Evolutionary conservation across 1,139 yeast genomes (phyloP).

Genomic region (Eremothecium gossypii): DNA sequence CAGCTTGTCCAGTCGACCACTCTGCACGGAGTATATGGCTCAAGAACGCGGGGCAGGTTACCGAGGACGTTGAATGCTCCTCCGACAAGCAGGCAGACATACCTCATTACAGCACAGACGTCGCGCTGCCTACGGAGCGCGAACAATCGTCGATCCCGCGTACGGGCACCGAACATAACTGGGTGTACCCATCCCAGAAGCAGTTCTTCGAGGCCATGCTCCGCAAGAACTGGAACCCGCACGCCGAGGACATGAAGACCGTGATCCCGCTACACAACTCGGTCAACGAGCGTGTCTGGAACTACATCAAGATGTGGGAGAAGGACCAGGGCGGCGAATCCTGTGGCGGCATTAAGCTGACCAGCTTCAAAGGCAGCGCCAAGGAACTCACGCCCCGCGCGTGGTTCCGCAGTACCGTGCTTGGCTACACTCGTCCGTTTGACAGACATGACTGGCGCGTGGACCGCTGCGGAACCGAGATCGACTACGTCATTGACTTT

Average conservation of each 20-base stretch:
- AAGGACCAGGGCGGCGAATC: slow-evolving; percentile 45
- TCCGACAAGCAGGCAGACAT: slow-evolving; percentile 33
- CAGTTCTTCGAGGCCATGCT: slow-evolving; percentile 93
- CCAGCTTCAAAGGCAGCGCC: slow-evolving; percentile 85
- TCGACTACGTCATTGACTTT: slow-evolving; percentile 91
- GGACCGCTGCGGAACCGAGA: slow-evolving; percentile 73
- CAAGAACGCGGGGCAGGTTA: slow-evolving; percentile 26
- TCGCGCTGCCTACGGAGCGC: slow-evolving; percentile 52
- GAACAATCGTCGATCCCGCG: slow-evolving; percentile 81
- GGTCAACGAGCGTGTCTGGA: slow-evolving; percentile 92
- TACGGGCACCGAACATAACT: slow-evolving; percentile 52
- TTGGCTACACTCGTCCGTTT: slow-evolving; percentile 72
- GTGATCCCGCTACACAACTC: slow-evolving; percentile 92
- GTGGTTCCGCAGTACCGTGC: slow-evolving; percentile 49
- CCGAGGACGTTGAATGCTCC: slow-evolving; percentile 37
- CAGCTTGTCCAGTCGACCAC: slow-evolving; percentile 38
- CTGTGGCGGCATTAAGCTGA: slow-evolving; percentile 81
- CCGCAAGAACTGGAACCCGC: slow-evolving; percentile 82
- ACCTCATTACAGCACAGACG: slow-evolving; percentile 30
- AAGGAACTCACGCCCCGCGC: slow-evolving; percentile 85
- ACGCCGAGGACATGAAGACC: slow-evolving; percentile 72
- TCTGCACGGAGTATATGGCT: slow-evolving; percentile 44
- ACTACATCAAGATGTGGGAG: slow-evolving; percentile 79
- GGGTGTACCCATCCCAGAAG: slow-evolving; percentile 94
- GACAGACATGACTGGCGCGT: slow-evolving; percentile 95